These are phyloP conservation scores for Salix purpurea DNA, from an alignment of 345 rosid genomes.

Conservation along the genomic window DNA sequence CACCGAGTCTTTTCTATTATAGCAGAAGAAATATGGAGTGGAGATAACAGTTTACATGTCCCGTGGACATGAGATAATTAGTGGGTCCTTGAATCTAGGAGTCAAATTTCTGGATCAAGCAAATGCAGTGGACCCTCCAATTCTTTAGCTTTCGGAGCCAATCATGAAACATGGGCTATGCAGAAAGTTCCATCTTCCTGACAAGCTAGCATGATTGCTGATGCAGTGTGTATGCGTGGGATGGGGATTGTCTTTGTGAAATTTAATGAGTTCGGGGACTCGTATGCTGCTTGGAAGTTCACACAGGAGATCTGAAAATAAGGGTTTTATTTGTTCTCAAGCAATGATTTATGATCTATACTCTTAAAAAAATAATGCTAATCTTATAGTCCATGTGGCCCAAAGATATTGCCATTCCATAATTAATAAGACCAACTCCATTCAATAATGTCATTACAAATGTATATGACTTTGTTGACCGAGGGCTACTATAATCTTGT, in stretches of 20 bases:
- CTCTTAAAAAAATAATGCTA: too few species aligned
- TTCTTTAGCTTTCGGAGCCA: conserved; percentile 7
- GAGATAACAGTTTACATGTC: not conserved
- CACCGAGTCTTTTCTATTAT: not conserved
- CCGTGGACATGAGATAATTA: not conserved
- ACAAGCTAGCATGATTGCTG: conserved; percentile 3
- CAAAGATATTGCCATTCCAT: too few species aligned
- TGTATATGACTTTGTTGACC: too few species aligned
- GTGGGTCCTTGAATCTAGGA: conserved; percentile 19
- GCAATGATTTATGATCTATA: not conserved
- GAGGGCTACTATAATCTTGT: too few species aligned
- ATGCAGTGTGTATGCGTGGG: not conserved
- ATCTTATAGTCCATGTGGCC: too few species aligned
- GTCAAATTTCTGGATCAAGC: not conserved
- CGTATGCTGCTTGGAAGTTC: not conserved
- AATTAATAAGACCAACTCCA: too few species aligned
- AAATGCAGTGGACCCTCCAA: not conserved
- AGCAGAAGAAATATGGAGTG: not conserved
- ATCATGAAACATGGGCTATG: conserved; percentile 26
- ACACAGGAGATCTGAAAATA: not conserved
- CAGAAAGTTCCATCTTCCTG: conserved; percentile 15
- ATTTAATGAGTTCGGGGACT: not conserved
- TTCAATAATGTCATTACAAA: too few species aligned
- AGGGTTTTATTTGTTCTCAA: not conserved
- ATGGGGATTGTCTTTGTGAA: not conserved